phyloP scores from a whole-genome alignment of 208 protist species.

The Trypanosoma platydactyli region DNA sequence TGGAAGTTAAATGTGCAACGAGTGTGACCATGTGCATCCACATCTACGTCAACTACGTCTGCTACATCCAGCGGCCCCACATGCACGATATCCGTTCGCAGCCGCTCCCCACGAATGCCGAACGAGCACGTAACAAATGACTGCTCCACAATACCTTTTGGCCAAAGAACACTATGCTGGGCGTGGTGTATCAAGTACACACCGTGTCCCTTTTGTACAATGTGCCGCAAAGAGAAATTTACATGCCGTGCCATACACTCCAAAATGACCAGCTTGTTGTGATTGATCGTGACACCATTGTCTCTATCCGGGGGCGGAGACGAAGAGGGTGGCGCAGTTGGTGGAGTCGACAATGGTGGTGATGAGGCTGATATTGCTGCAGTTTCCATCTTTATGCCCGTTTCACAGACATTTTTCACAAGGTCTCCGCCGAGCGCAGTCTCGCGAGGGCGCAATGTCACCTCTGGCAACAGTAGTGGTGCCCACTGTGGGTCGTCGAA shows the following conservation, averaged over 20 bases:
- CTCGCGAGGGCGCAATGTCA: constrained; percentile 34
- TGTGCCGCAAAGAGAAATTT: constrained; percentile 81
- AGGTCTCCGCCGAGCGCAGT: constrained; percentile 14
- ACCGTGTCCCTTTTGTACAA: constrained; percentile 87
- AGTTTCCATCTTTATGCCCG: background rate
- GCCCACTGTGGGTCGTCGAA: constrained; percentile 84
- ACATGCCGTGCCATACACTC: constrained; percentile 78
- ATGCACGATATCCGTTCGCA: constrained; percentile 82
- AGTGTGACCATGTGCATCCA: constrained; percentile 26
- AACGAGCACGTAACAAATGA: constrained; percentile 84
- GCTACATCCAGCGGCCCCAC: constrained; percentile 71
- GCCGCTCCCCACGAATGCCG: constrained; percentile 71
- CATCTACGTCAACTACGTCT: constrained; percentile 47
- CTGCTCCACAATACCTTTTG: constrained; percentile 76
- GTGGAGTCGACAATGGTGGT: background rate
- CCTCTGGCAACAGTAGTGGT: constrained; percentile 72
- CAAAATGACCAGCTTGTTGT: constrained; percentile 75
- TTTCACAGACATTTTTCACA: background rate
- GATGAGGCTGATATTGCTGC: background rate
- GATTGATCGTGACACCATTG: constrained; percentile 61
- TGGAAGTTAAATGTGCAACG: constrained; percentile 47
- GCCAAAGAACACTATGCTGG: constrained; percentile 78
- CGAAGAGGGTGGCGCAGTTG: constrained; percentile 10
- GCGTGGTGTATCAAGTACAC: constrained; percentile 76
- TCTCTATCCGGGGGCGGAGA: background rate